Base-by-base conservation (phyloP, 1,284 basidiomycete genomes). In the Amylostereum areolatum region DNA sequence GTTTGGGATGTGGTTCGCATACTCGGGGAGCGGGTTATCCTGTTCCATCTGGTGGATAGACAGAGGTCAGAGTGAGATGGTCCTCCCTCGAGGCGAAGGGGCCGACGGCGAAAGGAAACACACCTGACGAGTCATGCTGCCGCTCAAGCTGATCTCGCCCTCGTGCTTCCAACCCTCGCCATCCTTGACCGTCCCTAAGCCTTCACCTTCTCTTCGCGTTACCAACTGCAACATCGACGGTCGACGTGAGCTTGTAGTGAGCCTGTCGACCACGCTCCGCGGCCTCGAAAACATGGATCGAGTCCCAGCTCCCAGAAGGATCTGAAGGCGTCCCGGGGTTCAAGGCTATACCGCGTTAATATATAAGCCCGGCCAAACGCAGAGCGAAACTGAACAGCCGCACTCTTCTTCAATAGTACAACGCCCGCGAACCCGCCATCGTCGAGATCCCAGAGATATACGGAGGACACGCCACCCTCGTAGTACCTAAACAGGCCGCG, bases 381-480 rank as follows among this genome's bases (percentile, higher is more conserved):
- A 44, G 27, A 41, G 35, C 33, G 46, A 35, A 37, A 46, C 41
- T 25, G 31, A 25, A 9, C 4, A 73, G 18, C 18, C 89, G 57
- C 56, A 96, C 95, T 78, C 73, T 99, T 99, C 77, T 98, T 97
- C 56, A 99, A 74, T 43, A 99, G 70, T 0, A 99, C 95, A 1
- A 97, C 97, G 8, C 97, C 97, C 4, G 97, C 97, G 68, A 98
- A 99, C 35, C 85, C 88, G 25, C 92, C 92, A 56, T 97, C 94
- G 51, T 97, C 95, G 24, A 96, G 76, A 63, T 99, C 97, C 97
- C 97, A 99, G 9, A 99, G 81, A 68, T 97, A 99, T 12, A 97
- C 96, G 18, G 90, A 94, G n/a, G 94, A 97, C 1, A 92, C 85
- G 4, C 97, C 97, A 4, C 95, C 94, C 67, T 98, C 96, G 68